Conservation (phyloP, 352 stramenopile genomes). For the Pythium utonaiense region DNA sequence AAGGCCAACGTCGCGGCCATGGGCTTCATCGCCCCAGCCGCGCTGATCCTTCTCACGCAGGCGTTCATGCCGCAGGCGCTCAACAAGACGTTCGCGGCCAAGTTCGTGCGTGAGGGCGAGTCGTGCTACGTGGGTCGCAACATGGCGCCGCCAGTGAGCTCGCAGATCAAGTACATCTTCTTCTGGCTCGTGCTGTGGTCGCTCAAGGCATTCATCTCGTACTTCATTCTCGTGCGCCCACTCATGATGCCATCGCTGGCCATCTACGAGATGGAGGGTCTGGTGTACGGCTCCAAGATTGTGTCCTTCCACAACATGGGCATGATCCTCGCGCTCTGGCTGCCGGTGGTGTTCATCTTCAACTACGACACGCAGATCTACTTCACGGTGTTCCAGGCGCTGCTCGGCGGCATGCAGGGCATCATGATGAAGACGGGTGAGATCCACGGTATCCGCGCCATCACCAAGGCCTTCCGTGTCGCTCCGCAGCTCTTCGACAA, state of each 20-base stretch:
- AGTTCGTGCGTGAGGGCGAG: slow-evolving; percentile 40
- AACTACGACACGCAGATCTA: slow-evolving; percentile 56
- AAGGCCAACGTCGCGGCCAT: slow-evolving; percentile 9
- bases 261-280: slow-evolving; percentile 31
- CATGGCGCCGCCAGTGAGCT: slow-evolving; percentile 30
- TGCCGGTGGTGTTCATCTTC: slow-evolving; percentile 46
- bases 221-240: slow-evolving; percentile 37
- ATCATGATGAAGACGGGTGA: slow-evolving; percentile 44
- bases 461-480: slow-evolving; percentile 42
- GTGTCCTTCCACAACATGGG: slow-evolving; percentile 44
- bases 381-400: slow-evolving; percentile 41
- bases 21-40: slow-evolving; percentile 25
- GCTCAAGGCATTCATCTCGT: slow-evolving; percentile 35
- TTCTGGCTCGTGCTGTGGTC: slow-evolving; percentile 37
- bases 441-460: slow-evolving; percentile 29
- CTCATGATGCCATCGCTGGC: slow-evolving; percentile 36
- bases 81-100: slow-evolving; percentile 25
- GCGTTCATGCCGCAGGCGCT: slow-evolving; percentile 30
- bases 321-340: slow-evolving; percentile 41
- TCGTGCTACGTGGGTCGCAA: slow-evolving; percentile 38
- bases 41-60: slow-evolving; percentile 25
- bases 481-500: slow-evolving; percentile 42
- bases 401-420: slow-evolving; percentile 30
- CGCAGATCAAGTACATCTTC: slow-evolving; percentile 31
- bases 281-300: slow-evolving; percentile 29